Base-by-base conservation (phyloP, 305 asterid genomes). In the Fraxinus greggii region DNA sequence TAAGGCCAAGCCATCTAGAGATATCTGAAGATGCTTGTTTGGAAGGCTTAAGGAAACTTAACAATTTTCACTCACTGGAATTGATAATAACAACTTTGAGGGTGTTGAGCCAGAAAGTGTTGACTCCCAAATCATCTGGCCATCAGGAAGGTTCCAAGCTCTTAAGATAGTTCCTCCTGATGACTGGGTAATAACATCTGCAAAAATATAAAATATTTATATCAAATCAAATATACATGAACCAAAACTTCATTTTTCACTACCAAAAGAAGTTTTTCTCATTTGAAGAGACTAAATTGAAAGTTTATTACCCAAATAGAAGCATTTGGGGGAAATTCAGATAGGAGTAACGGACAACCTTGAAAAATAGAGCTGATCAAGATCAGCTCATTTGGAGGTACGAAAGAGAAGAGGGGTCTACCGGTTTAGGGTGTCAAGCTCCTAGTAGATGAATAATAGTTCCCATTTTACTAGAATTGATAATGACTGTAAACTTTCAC, bases 91-190 rank as follows among this genome's bases (percentile, higher is more conserved):
- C 12, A 94, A 91, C 87, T 82, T 90, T 4, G 94, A 90, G 33
- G 93, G 84, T 17, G 78, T 87, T 80, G 93, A 83, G 59, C 97
- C 94, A 10, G 84, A 35, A 86, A 96, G 91, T 79, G 90, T 86
- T 5, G 94, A 90, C 89, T 96, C 98, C 98, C 98, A 94, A 84
- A 94, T 92, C 99, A 96, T 91, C 89, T 94, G 98, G 63, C 99
- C 99, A 88, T 96, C 98, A 84, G 98, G 98, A 84, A 96, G 97
- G 90, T 93, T 94, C 99, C 99, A 96, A 82, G 99, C 99, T 89
- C 99, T 93, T 81, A 94, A 78, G 75, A 89, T 86, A 83, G 90
- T 93, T 85, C 99, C 98, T 77, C 88, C 92, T 23, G 97, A 90
- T 42, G 98, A 96, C 61, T 92, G 88, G 72, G 98, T 90, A 86